phyloP scores from a whole-genome alignment of 495 filamentous ascomycete genomes.

The Lophium mytilinum region DNA sequence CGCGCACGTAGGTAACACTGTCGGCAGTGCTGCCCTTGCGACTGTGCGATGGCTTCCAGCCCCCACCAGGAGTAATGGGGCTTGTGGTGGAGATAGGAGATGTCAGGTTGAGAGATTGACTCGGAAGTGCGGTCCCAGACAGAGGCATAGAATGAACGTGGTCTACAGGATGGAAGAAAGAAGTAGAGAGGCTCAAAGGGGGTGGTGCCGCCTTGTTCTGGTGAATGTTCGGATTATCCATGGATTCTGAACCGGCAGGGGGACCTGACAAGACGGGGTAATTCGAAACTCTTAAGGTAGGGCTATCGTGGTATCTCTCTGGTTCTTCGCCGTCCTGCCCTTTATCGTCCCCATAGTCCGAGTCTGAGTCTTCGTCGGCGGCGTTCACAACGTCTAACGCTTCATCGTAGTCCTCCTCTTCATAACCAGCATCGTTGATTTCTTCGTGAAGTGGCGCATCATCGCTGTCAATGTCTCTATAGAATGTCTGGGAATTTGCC shows the following conservation, averaged over 20 bases:
- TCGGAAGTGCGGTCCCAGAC: not conserved
- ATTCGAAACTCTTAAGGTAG: slow-evolving; percentile 18
- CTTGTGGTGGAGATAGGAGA: slow-evolving; percentile 15
- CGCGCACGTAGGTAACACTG: slow-evolving; percentile 35
- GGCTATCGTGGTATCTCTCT: slow-evolving; percentile 6
- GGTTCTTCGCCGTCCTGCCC: not conserved
- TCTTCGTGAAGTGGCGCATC: slow-evolving; percentile 9
- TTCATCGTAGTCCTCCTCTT: slow-evolving; percentile 8
- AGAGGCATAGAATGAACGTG: not conserved
- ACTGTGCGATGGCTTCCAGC: slow-evolving; percentile 25
- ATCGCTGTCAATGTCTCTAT: slow-evolving; percentile 5
- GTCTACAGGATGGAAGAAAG: slow-evolving; percentile 4
- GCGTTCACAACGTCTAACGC: slow-evolving; percentile 16
- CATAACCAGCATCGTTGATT: not conserved
- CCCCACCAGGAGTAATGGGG: slow-evolving; percentile 14
- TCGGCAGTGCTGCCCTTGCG: slow-evolving; percentile 33
- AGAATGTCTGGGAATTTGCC: not conserved
- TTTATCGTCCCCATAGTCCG: slow-evolving; percentile 3
- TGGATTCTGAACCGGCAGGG: not conserved
- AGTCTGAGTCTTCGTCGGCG: slow-evolving; percentile 7
- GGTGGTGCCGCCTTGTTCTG: not conserved
- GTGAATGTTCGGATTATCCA: not conserved
- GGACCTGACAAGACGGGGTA: slow-evolving; percentile 14
- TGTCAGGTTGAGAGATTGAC: slow-evolving; percentile 9
- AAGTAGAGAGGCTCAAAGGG: slow-evolving; percentile 9